Conservation (phyloP, 1,284 basidiomycete genomes). For the Papiliotrema laurentii region DNA sequence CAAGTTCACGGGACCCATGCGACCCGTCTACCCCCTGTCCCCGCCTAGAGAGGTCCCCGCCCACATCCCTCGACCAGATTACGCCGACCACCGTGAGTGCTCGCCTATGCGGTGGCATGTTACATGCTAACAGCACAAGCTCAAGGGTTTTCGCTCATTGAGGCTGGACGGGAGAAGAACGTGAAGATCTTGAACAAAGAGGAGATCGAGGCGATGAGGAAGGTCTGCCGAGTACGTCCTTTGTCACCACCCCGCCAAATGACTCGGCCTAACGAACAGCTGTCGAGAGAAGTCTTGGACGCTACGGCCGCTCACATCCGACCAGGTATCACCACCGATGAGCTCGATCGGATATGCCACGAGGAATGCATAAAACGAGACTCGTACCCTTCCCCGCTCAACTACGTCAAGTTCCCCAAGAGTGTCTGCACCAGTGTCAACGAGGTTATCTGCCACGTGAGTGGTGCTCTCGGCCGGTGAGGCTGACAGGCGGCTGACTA, state of each 20-base stretch:
- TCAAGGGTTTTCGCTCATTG: conserved; percentile 37
- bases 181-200: conserved; percentile 41
- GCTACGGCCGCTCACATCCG: conserved; percentile 76
- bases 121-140: conserved; percentile 22
- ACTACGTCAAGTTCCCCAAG: conserved; percentile 91
- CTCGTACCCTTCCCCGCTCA: conserved; percentile 89
- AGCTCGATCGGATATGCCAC: conserved; percentile 93
- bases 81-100: conserved; percentile 48
- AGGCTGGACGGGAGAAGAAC: conserved; percentile 32
- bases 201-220: conserved; percentile 48
- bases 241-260: not conserved
- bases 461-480: conserved; percentile 3
- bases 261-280: conserved; percentile 50
- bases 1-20: conserved; percentile 44
- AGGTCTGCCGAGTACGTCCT: conserved; percentile 44
- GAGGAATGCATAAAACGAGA: conserved; percentile 85
- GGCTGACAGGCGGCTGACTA: conserved; percentile 12
- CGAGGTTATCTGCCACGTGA: conserved; percentile 86
- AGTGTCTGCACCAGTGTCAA: conserved; percentile 95
- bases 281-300: conserved; percentile 86
- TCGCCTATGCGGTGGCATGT: not conserved
- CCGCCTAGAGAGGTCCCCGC: conserved; percentile 39
- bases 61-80: conserved; percentile 46
- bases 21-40: conserved; percentile 48
- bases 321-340: conserved; percentile 92